Evolutionary conservation across 1,284 basidiomycete species (phyloP).

Genomic region (Ustilago trichophora): DNA sequence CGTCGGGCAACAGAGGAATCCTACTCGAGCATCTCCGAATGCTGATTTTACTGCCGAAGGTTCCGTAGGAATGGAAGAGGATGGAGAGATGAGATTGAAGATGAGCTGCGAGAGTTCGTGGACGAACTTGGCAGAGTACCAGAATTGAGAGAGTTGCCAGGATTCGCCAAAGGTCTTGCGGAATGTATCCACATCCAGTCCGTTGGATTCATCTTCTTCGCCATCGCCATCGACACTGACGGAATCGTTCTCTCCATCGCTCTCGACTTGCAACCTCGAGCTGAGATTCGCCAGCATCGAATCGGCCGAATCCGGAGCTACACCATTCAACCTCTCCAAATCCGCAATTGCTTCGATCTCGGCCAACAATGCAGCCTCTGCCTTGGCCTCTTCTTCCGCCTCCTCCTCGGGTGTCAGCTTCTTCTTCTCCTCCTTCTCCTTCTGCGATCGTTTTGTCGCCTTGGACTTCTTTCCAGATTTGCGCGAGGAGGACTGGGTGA

Average conservation of each 20-base stretch:
- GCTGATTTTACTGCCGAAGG: not conserved
- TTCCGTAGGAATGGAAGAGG: not conserved
- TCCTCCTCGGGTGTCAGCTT: constrained; percentile 24
- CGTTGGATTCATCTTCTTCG: no score
- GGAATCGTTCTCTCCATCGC: not conserved
- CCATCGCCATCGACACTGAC: constrained; percentile 14
- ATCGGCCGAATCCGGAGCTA: constrained; percentile 38
- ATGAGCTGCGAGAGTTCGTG: constrained; percentile 29
- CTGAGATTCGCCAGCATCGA: constrained; percentile 24
- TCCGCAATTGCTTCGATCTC: constrained; percentile 52
- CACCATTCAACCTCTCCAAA: constrained; percentile 39
- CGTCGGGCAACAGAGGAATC: constrained; percentile 66
- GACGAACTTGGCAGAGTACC: constrained; percentile 39
- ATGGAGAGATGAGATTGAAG: constrained; percentile 9
- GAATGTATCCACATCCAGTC: constrained; percentile 48
- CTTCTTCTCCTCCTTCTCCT: no score
- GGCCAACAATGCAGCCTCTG: constrained; percentile 53
- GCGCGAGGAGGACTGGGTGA: constrained; percentile 20
- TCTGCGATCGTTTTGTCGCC: not conserved
- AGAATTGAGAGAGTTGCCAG: constrained; percentile 48
- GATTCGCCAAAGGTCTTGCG: constrained; percentile 58
- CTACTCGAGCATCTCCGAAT: constrained; percentile 34
- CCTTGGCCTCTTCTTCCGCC: constrained; percentile 27
- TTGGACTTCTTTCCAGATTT: constrained; percentile 14
- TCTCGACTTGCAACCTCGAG: constrained; percentile 8